These are phyloP conservation scores for Begonia masoniana DNA, from an alignment of 306 rosid species.

Conservation along the genomic window DNA sequence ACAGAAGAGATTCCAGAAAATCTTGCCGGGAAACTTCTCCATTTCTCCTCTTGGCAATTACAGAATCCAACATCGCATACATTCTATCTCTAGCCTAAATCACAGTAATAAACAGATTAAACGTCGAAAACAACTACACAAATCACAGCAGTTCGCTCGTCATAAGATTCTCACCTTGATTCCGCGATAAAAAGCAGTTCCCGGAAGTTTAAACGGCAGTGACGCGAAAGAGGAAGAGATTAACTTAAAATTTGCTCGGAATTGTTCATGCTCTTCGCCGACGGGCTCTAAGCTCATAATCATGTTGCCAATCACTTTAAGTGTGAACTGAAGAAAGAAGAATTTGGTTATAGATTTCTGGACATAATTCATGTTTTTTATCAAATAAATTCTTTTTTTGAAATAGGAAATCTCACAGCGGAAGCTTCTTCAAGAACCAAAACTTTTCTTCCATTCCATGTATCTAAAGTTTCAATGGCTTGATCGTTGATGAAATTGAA, in stretches of 20 bases:
- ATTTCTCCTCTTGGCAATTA: constrained; percentile 38
- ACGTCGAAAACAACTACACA: too few relatives aligned
- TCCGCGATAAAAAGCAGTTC: constrained; percentile 65
- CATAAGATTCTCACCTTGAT: constrained; percentile 40
- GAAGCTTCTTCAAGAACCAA: constrained; percentile 72
- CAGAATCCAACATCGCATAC: constrained; percentile 65
- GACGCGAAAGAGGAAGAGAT: constrained; percentile 82
- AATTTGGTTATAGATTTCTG: not conserved
- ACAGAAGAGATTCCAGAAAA: constrained; percentile 59
- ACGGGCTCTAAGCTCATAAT: constrained; percentile 83
- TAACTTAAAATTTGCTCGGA: constrained; percentile 60
- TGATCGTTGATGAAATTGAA: constrained; percentile 59
- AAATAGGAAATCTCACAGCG: constrained; percentile 38
- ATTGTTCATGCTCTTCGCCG: constrained; percentile 71
- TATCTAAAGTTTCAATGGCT: constrained; percentile 48
- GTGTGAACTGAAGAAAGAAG: constrained; percentile 49
- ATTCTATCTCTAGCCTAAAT: constrained; percentile 69
- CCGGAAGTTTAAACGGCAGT: constrained; percentile 71
- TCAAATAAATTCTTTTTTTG: not conserved
- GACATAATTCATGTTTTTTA: not conserved
- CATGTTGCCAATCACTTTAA: constrained; percentile 85
- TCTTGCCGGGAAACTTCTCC: constrained; percentile 58
- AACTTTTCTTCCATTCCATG: constrained; percentile 45
- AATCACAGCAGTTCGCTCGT: too few relatives aligned
- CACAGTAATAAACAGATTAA: too few relatives aligned